A percentile compares a stretch with the other conserved stretches of the same genome.
Conservation (phyloP, 225 moss, liverwort and hornwort genomes). For the Ulota crispa region DNA sequence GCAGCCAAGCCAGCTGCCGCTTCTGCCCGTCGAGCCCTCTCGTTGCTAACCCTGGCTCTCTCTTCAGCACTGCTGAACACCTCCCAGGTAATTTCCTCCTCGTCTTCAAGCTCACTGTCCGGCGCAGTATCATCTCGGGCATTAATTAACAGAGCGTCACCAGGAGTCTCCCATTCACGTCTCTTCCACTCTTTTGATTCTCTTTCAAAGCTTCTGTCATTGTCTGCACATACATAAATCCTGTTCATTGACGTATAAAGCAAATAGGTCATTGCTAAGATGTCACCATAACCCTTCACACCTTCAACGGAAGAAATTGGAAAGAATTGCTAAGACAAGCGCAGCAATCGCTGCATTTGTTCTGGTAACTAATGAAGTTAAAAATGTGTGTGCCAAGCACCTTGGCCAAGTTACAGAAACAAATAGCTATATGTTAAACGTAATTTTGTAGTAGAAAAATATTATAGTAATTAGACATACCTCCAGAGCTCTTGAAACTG, state of each 20-base stretch:
- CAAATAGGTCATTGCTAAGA: neutral
- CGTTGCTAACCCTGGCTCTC: slow-evolving; percentile 82
- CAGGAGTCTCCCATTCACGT: slow-evolving; percentile 78
- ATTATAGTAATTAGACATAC: slow-evolving; percentile 26
- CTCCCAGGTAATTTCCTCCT: slow-evolving; percentile 77
- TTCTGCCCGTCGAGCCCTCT: slow-evolving; percentile 94
- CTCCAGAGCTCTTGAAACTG: slow-evolving; percentile 80
- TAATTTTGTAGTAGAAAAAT: neutral
- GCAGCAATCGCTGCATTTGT: neutral
- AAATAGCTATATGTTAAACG: neutral
- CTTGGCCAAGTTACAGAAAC: neutral
- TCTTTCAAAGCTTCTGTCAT: slow-evolving; percentile 67
- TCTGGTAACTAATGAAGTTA: neutral
- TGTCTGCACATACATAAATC: slow-evolving; percentile 52
- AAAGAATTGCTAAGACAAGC: neutral
- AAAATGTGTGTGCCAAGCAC: neutral
- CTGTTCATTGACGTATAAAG: neutral
- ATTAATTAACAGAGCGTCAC: slow-evolving; percentile 52
- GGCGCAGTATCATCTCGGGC: slow-evolving; percentile 67
- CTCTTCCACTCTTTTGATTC: slow-evolving; percentile 96
- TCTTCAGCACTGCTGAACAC: slow-evolving; percentile 88
- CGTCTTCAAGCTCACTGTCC: slow-evolving; percentile 78
- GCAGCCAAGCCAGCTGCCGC: slow-evolving; percentile 97
- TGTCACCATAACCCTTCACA: neutral
- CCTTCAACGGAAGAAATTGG: neutral